These are phyloP conservation scores for Verticillium klebahnii DNA, from an alignment of 2,329 filamentous ascomycete genomes.

Conservation along the genomic window DNA sequence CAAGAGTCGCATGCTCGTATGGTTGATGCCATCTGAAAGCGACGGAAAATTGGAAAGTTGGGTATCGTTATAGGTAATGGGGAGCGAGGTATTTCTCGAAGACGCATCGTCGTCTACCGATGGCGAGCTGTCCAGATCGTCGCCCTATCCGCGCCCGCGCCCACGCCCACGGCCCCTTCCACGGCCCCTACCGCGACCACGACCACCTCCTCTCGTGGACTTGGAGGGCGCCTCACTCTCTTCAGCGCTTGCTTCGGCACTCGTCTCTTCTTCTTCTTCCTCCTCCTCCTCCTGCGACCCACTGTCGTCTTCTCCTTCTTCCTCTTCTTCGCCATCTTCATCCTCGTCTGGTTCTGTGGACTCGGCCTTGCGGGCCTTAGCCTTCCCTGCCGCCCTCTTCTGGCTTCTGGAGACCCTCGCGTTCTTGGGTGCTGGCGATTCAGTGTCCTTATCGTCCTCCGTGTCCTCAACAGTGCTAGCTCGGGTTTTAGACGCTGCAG, in stretches of 20 bases:
- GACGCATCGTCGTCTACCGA: not conserved
- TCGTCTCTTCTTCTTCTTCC: constrained; percentile 15
- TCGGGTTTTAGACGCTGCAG: constrained; percentile 25
- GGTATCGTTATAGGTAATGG: not conserved
- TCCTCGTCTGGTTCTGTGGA: constrained; percentile 26
- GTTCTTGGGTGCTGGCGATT: constrained; percentile 32
- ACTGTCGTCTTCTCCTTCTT: constrained; percentile 12
- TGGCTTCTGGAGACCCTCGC: constrained; percentile 31
- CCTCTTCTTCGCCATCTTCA: constrained; percentile 31
- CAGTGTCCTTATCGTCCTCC: constrained; percentile 39
- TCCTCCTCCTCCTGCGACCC: not conserved
- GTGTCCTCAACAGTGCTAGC: constrained; percentile 48
- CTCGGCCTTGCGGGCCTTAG: constrained; percentile 28
- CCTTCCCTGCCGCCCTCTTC: constrained; percentile 33
- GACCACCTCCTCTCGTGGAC: constrained; percentile 27
- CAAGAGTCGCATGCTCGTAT: not conserved
- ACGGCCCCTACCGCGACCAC: constrained; percentile 29
- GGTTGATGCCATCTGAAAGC: not conserved
- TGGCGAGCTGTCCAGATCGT: not conserved
- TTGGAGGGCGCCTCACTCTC: constrained; percentile 30
- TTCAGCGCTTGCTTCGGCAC: not conserved
- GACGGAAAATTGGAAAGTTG: not conserved
- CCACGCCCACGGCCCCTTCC: constrained; percentile 21
- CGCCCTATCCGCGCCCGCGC: constrained; percentile 7
- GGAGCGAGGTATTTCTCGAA: not conserved